These are phyloP conservation scores for Cercospora janseana DNA, from an alignment of 2,329 filamentous ascomycete genomes.

Conservation along the genomic window DNA sequence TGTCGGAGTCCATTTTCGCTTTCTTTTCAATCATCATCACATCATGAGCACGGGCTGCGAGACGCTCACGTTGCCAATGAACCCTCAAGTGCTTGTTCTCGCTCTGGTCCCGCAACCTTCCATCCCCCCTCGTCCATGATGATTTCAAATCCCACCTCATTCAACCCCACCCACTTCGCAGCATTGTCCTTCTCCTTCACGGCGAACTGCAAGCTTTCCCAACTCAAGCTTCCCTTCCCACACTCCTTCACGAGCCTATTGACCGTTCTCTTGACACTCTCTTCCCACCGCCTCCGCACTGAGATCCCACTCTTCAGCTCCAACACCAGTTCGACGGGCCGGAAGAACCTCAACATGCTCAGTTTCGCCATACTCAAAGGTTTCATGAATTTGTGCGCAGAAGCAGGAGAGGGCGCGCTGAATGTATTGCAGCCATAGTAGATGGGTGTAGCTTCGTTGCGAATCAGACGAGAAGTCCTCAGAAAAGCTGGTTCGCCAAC, in stretches of 20 bases:
- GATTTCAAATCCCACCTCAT: slow-evolving; percentile 4
- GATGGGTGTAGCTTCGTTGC: slow-evolving; percentile 24
- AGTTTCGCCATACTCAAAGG: slow-evolving; percentile 16
- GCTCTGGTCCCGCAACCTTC: background rate
- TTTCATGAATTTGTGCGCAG: slow-evolving; percentile 22
- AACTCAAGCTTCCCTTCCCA: slow-evolving; percentile 18
- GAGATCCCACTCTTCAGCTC: slow-evolving; percentile 13
- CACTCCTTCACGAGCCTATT: slow-evolving; percentile 18
- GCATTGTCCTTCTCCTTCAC: slow-evolving; percentile 7
- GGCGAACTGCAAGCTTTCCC: slow-evolving; percentile 21
- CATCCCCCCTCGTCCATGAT: background rate
- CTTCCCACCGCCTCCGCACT: slow-evolving; percentile 15
- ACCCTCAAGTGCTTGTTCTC: background rate
- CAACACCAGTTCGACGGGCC: slow-evolving; percentile 19
- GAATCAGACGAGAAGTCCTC: slow-evolving; percentile 15
- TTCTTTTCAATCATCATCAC: too few species aligned
- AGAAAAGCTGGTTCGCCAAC: slow-evolving; percentile 21
- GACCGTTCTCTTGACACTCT: slow-evolving; percentile 14
- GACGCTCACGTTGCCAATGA: background rate
- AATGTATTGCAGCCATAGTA: slow-evolving; percentile 28
- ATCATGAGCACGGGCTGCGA: too few species aligned
- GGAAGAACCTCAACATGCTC: slow-evolving; percentile 16
- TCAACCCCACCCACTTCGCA: slow-evolving; percentile 13
- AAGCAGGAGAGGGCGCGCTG: slow-evolving; percentile 20
- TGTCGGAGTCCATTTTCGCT: too few species aligned